These are phyloP conservation scores for cucumber (Cucumis sativus) DNA, from an alignment of 306 rosid genomes.

Conservation along the genomic window Cucumber_9930_V3 NC_026660.2:4945001-4945500, in stretches of 20 bases:
- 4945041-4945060: slow-evolving; percentile 1
- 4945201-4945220: background rate
- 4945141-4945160: slow-evolving; percentile 67
- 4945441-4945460: no score
- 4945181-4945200: slow-evolving; percentile 19
- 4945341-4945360: slow-evolving; percentile 56
- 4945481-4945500: no score
- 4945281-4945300: background rate
- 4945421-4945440: slow-evolving; percentile 23
- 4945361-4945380: slow-evolving; percentile 80
- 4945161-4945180: slow-evolving; percentile 67
- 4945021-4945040: background rate
- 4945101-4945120: slow-evolving; percentile 71
- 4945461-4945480: no score
- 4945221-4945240: background rate
- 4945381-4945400: slow-evolving; percentile 47
- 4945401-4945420: slow-evolving; percentile 57
- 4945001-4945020: no score
- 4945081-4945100: slow-evolving; percentile 15
- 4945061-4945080: background rate
- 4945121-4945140: slow-evolving; percentile 80
- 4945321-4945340: slow-evolving; percentile 90
- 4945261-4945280: background rate
- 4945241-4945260: background rate
- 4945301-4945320: slow-evolving; percentile 75